These are phyloP conservation scores for Phyllosticta citribraziliensis DNA, from an alignment of 2,329 filamentous ascomycete genomes.

Conservation along the genomic window DNA sequence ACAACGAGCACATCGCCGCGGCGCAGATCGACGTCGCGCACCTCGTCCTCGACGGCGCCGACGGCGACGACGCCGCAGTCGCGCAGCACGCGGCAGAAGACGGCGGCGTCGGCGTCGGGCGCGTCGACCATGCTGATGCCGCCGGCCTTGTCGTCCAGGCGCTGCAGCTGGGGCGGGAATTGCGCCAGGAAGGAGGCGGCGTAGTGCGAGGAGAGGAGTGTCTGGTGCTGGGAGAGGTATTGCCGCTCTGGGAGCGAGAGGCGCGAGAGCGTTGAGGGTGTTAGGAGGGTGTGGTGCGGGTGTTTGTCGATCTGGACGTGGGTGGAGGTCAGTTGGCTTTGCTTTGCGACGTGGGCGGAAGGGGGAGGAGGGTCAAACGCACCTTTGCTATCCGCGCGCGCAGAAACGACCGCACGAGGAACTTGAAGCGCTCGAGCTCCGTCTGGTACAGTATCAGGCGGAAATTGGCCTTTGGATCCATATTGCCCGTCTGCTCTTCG, in stretches of 20 bases:
- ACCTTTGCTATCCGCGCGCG: slow-evolving; percentile 83
- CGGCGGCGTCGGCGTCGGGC: slow-evolving; percentile 72
- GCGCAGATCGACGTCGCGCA: slow-evolving; percentile 38
- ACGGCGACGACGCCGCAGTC: slow-evolving; percentile 48
- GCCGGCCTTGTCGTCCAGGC: slow-evolving; percentile 81
- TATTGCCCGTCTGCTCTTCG: slow-evolving; percentile 60
- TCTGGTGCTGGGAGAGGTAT: slow-evolving; percentile 78
- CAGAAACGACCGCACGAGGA: slow-evolving; percentile 72
- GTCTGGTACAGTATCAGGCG: slow-evolving; percentile 91
- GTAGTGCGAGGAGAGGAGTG: slow-evolving; percentile 77
- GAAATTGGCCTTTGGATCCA: slow-evolving; percentile 88
- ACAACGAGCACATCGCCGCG: slow-evolving; percentile 48
- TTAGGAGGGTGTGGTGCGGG: slow-evolving; percentile 41
- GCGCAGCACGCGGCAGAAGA: slow-evolving; percentile 67
- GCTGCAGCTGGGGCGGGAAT: slow-evolving; percentile 70
- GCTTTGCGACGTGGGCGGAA: too few relatives aligned
- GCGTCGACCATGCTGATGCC: slow-evolving; percentile 87
- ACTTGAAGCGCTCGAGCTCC: slow-evolving; percentile 90
- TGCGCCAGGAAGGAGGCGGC: slow-evolving; percentile 70
- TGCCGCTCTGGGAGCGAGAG: slow-evolving; percentile 69
- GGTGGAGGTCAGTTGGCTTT: background rate
- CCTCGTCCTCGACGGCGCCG: slow-evolving; percentile 42
- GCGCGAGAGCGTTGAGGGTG: slow-evolving; percentile 27
- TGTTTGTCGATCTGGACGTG: slow-evolving; percentile 59
- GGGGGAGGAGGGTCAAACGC: background rate